Evolutionary conservation across 2,329 filamentous ascomycete genomes (phyloP).

Genomic region (Pseudogymnoascus sp.): DNA sequence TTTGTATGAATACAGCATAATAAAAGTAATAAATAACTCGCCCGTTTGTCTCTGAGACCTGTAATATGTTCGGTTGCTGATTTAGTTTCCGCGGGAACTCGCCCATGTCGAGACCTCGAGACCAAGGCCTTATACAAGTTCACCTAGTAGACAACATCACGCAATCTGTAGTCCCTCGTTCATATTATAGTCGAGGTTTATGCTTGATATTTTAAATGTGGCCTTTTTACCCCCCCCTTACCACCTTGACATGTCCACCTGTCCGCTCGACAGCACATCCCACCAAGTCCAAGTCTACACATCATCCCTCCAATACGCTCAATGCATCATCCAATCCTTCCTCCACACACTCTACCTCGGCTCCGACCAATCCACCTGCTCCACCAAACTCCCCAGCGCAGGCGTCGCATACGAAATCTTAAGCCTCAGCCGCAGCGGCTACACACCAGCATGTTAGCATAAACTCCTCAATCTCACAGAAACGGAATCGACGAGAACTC

Average conservation of each 20-base stretch:
- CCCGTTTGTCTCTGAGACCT: not conserved
- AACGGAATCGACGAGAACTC: constrained; percentile 41
- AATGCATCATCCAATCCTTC: not conserved
- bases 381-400: constrained; percentile 60
- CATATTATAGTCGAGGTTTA: not conserved
- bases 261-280: not conserved
- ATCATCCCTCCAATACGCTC: not conserved
- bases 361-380: constrained; percentile 97
- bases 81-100: not conserved
- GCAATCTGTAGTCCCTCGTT: not conserved
- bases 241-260: not conserved
- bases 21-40: not conserved
- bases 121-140: not conserved
- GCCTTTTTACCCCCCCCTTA: not conserved
- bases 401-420: constrained; percentile 74
- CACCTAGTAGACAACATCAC: not conserved
- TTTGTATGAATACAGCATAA: not conserved
- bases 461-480: not conserved
- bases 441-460: constrained; percentile 14
- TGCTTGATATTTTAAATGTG: constrained; percentile 3
- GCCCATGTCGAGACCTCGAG: not conserved
- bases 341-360: constrained; percentile 34
- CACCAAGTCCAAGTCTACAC: not conserved
- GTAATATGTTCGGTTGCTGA: not conserved
- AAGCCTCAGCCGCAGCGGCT: constrained; percentile 78